Base-by-base conservation (phyloP, 2,329 filamentous ascomycete species). In the Colletotrichum viniferum region DNA sequence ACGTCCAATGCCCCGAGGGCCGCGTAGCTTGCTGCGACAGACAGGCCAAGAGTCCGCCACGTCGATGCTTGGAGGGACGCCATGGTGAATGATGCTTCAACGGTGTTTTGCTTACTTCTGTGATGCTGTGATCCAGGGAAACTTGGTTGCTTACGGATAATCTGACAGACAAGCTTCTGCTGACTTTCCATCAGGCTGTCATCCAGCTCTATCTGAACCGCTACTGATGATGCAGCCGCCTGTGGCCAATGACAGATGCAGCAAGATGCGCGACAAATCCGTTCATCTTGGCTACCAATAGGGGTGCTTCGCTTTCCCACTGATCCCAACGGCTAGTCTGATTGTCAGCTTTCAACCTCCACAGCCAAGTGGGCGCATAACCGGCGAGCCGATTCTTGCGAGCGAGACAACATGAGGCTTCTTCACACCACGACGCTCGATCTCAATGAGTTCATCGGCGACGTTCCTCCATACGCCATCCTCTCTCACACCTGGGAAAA, bases 401-500 rank as follows among this genome's bases (percentile, higher is more conserved):
- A 66, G 18, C 13, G 6, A 24, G 26, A 14, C 18, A 36, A n/a
- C n/a, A 82, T 82, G 81, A 73, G 79, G n/a, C 73, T 82, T 5
- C 74, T 82, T 58, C 78, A 81, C 24, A 69, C 76, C 4, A 55
- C 62, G 5, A 78, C 79, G 3, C 43, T 78, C 10, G 58, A 66
- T 12, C 71, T 81, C 7, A 67, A 77, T 21, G 76, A 77, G 9
- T 79, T 81, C 13, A 21, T 65, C 7, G 76, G 77, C 7, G 78
- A 81, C 58, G 77, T 79, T 9, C 81, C 81, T 5, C 71, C 76
- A 60, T 83, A 83, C 69, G 81, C 80, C 61, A 82, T 83, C 56
- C 73, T 83, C 12, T 83, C 82, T 16, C 82, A 83, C 74, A 82
- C 80, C n/a, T 82, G 81, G 79, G 79, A 76, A 12, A 48, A 76